A percentile compares a stretch with the other conserved stretches of the same genome.
Conservation (phyloP, 495 filamentous ascomycete species). For the Filosporella fistucella region DNA sequence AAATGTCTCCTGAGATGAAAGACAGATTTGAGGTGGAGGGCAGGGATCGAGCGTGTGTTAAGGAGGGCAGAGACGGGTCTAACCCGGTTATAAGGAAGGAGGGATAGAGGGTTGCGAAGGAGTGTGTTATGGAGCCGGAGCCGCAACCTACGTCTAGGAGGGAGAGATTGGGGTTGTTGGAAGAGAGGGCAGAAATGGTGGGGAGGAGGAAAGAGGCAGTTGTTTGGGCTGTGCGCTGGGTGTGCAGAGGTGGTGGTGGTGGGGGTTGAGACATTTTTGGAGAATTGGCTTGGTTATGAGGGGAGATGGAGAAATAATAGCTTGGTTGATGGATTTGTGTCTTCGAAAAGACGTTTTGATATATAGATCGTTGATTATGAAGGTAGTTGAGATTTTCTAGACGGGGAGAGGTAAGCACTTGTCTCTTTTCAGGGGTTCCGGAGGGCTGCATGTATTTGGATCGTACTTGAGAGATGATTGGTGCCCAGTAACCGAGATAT, state of each 20-base stretch:
- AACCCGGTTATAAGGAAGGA: conserved; percentile 34
- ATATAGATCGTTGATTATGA: no score
- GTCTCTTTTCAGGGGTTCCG: no score
- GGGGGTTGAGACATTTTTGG: conserved; percentile 20
- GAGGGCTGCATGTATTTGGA: no score
- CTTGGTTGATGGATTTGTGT: conserved; percentile 11
- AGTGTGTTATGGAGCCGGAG: conserved; percentile 34
- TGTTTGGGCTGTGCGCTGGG: conserved; percentile 27
- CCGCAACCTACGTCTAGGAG: conserved; percentile 36
- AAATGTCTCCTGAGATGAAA: conserved; percentile 33
- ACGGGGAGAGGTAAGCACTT: no score
- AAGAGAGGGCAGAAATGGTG: conserved; percentile 23
- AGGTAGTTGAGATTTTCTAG: no score
- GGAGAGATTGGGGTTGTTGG: conserved; percentile 24
- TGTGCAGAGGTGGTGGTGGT: conserved; percentile 24
- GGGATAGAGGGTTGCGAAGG: conserved; percentile 31
- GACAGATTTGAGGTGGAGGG: conserved; percentile 29
- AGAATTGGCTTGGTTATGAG: conserved; percentile 13
- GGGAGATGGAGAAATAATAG: conserved; percentile 12
- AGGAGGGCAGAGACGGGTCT: conserved; percentile 34
- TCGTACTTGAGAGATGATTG: no score
- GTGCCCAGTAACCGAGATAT: no score
- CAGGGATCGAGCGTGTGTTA: conserved; percentile 29
- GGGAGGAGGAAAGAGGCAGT: conserved; percentile 32
- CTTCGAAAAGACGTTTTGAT: no score